Conservation (phyloP, 495 filamentous ascomycete species). For the Hypoxylon perforatum region DNA sequence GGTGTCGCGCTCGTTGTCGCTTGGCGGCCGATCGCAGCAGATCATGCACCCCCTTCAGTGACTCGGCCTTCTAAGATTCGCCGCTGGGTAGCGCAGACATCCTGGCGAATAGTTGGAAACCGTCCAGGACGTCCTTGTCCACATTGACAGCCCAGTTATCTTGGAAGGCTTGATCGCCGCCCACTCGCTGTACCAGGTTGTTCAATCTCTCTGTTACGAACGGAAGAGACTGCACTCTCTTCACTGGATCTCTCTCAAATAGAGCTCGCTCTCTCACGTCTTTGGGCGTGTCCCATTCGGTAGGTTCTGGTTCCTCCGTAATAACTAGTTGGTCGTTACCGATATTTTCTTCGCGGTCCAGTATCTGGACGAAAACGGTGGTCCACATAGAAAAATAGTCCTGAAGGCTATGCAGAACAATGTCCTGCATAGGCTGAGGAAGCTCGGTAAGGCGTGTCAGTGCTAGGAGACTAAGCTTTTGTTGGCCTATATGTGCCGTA, state of each 20-base stretch:
- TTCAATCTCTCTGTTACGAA: conserved; percentile 76
- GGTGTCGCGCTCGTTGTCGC: too few species aligned
- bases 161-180: conserved; percentile 79
- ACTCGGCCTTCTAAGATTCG: conserved; percentile 11
- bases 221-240: conserved; percentile 72
- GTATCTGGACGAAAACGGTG: conserved; percentile 56
- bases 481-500: conserved; percentile 75
- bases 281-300: conserved; percentile 76
- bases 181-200: conserved; percentile 71
- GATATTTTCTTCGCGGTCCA: conserved; percentile 27
- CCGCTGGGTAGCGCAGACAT: background rate
- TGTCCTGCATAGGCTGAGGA: conserved; percentile 61
- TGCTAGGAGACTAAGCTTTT: conserved; percentile 85
- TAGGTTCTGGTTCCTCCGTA: conserved; percentile 73
- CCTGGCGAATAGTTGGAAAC: conserved; percentile 60
- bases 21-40: too few species aligned
- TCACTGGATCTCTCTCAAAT: conserved; percentile 72
- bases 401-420: conserved; percentile 58
- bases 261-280: conserved; percentile 61
- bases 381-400: conserved; percentile 68
- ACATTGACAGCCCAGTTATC: conserved; percentile 87
- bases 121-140: conserved; percentile 78
- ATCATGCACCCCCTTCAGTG: background rate
- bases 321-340: conserved; percentile 65
- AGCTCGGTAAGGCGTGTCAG: conserved; percentile 83